phyloP scores from a whole-genome alignment of 805 yeast species.

The Komagataella populi region DNA sequence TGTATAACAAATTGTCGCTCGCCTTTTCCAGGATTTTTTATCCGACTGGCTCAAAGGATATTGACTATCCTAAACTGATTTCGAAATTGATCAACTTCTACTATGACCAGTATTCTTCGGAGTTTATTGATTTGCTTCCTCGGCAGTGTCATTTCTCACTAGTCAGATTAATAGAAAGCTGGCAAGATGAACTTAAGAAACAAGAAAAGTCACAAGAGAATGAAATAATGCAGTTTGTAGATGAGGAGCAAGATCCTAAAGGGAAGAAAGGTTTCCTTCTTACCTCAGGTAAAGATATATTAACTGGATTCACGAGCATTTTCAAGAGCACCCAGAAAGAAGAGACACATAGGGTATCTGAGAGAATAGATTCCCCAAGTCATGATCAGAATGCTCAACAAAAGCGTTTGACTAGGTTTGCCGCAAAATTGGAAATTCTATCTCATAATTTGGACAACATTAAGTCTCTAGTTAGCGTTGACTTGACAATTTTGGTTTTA shows the following conservation, averaged over 20 bases:
- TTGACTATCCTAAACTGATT: slow-evolving; percentile 16
- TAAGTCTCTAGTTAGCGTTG: slow-evolving; percentile 67
- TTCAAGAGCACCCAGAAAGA: slow-evolving; percentile 21
- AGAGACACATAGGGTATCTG: slow-evolving; percentile 11
- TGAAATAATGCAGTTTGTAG: slow-evolving; percentile 20
- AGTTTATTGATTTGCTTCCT: slow-evolving; percentile 19
- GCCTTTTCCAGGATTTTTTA: slow-evolving; percentile 12
- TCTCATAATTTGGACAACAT: slow-evolving; percentile 64
- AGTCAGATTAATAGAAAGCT: slow-evolving; percentile 18
- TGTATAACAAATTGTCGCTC: slow-evolving; percentile 13
- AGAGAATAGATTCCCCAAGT: slow-evolving; percentile 13
- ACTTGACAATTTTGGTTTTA: slow-evolving; percentile 58
- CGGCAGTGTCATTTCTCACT: slow-evolving; percentile 17
- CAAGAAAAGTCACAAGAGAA: slow-evolving; percentile 25
- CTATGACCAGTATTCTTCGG: slow-evolving; percentile 19
- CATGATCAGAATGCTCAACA: slow-evolving; percentile 8
- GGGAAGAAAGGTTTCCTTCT: slow-evolving; percentile 13
- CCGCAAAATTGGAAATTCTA: slow-evolving; percentile 69
- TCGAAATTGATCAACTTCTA: slow-evolving; percentile 20
- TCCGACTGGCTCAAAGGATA: slow-evolving; percentile 9
- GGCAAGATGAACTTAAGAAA: slow-evolving; percentile 21
- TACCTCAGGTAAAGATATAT: slow-evolving; percentile 34
- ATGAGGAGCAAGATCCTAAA: slow-evolving; percentile 1
- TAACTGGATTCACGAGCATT: slow-evolving; percentile 52
- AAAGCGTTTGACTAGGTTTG: slow-evolving; percentile 44